Base-by-base conservation (phyloP, 2,329 filamentous ascomycete genomes). In the Gyromitra esculenta region DNA sequence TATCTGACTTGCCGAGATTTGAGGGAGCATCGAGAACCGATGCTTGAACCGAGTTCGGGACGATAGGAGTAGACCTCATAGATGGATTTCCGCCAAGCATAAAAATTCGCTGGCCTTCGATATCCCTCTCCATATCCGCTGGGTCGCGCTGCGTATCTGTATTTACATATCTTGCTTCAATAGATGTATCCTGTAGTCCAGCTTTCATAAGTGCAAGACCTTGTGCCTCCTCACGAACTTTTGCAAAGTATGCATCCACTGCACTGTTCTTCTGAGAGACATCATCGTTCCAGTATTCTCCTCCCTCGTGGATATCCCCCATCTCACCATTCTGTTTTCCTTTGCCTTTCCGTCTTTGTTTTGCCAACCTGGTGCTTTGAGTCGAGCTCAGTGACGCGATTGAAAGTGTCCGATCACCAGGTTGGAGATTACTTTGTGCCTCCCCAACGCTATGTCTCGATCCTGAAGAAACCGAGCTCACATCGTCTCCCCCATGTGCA, bases 81-180 rank as follows among this genome's bases (percentile, higher is more conserved):
- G 80, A 81, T 11, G 80, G 80, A 48, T 81, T 81, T 13, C 79
- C 80, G 57, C 80, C 80, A 54, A 81, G 76, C 69, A 78, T 79
- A 62, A 72, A 77, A 59, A 81, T 79, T 56, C 79, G 73, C 64
- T 81, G 80, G 37, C 80, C 80, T 35, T 79, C 73, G n/a, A 75
- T 69, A 8, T 74, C 77, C 25, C 77, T 77, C 39, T 79, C 77
- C 54, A 79, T 72, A 37, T 79, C 77, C 59, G 45, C 60, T 2
- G 77, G 48, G 39, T 79, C 75, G 31, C 63, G 59, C 15, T 70
- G 64, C 8, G 68, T 74, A 37, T 71, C 69, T 50, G 78, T 75
- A n/a, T 78, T 76, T 37, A 79, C 57, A 56, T 76, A 77, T 15
- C 74, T 73, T 59, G 75, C 78, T 37, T 78, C 77, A 43, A 78